Evolutionary conservation across 2,329 filamentous ascomycete genomes (phyloP).

Genomic region (Sarocladium brachiariae): DNA sequence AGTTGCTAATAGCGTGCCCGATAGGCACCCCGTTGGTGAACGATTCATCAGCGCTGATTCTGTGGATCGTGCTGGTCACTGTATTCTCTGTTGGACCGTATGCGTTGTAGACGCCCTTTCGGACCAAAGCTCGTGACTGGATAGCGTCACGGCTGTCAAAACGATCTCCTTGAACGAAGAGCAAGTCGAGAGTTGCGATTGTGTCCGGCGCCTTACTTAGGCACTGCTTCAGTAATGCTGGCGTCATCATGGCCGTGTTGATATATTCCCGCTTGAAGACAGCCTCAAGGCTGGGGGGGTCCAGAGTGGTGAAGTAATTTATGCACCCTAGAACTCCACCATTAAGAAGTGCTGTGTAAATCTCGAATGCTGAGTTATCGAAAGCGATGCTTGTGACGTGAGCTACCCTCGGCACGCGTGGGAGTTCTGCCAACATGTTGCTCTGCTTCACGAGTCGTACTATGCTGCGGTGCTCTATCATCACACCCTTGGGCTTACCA

Average conservation of each 20-base stretch:
- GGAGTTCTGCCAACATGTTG: not conserved
- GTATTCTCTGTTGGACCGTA: conserved; percentile 17
- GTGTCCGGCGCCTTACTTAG: conserved; percentile 12
- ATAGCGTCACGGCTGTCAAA: conserved; percentile 12
- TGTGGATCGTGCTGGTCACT: conserved; percentile 13
- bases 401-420: not conserved
- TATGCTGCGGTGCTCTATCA: conserved; percentile 20
- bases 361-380: conserved; percentile 12
- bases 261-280: conserved; percentile 13
- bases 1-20: conserved; percentile 15
- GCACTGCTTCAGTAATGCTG: conserved; percentile 17
- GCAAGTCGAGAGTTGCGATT: conserved; percentile 3
- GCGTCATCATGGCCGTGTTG: conserved; percentile 11
- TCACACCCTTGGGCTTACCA: conserved; percentile 42
- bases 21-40: conserved; percentile 17
- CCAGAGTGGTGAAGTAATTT: conserved; percentile 9
- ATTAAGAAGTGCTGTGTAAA: conserved; percentile 12
- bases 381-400: conserved; percentile 12
- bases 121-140: not conserved
- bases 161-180: conserved; percentile 17
- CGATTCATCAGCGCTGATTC: not conserved
- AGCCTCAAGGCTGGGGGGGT: conserved; percentile 2
- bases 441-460: conserved; percentile 11
- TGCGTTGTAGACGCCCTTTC: conserved; percentile 7
- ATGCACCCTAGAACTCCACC: conserved; percentile 13